A percentile compares a stretch with the other conserved stretches of the same genome.
Conservation (phyloP, 768 basidiomycete species). For the Boletus pseudo-olivaceus region DNA sequence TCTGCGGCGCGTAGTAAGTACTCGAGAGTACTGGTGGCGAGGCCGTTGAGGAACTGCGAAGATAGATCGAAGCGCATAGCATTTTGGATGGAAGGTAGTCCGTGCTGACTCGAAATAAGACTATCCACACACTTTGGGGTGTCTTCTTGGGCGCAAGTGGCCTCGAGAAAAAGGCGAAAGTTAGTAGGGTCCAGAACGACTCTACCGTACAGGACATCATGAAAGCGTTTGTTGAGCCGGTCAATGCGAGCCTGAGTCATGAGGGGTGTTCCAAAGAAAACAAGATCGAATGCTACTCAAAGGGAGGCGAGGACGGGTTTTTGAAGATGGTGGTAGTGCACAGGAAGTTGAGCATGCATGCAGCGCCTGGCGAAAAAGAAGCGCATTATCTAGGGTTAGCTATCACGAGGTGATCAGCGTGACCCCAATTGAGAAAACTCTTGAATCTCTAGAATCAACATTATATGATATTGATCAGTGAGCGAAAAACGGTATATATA, state of each 20-base stretch:
- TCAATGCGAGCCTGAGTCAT: constrained; percentile 17
- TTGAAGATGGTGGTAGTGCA: not conserved
- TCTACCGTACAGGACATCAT: constrained; percentile 33
- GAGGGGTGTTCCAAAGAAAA: not conserved
- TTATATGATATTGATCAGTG: no score
- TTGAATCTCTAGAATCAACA: not conserved
- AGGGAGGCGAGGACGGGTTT: not conserved
- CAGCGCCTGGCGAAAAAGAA: not conserved
- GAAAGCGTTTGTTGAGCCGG: constrained; percentile 36
- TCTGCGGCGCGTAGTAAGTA: constrained; percentile 39
- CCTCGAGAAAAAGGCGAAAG: constrained; percentile 44
- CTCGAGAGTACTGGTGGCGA: constrained; percentile 34
- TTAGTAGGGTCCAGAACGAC: constrained; percentile 20
- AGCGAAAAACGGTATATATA: no score
- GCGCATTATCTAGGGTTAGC: not conserved
- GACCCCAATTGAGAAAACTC: constrained; percentile 1
- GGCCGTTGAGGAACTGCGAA: constrained; percentile 42
- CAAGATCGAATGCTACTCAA: not conserved
- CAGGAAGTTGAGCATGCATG: constrained; percentile 5
- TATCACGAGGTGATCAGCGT: not conserved
- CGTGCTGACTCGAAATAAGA: constrained; percentile 35
- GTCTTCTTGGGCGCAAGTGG: constrained; percentile 40
- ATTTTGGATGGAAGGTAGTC: constrained; percentile 38
- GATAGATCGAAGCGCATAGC: constrained; percentile 43
- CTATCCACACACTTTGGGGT: constrained; percentile 35